Percentiles rank a stretch among this genome's conserved stretches.
phyloP scores from a whole-genome alignment of 805 yeast genomes.

The Pichia thaimueangensis region DNA sequence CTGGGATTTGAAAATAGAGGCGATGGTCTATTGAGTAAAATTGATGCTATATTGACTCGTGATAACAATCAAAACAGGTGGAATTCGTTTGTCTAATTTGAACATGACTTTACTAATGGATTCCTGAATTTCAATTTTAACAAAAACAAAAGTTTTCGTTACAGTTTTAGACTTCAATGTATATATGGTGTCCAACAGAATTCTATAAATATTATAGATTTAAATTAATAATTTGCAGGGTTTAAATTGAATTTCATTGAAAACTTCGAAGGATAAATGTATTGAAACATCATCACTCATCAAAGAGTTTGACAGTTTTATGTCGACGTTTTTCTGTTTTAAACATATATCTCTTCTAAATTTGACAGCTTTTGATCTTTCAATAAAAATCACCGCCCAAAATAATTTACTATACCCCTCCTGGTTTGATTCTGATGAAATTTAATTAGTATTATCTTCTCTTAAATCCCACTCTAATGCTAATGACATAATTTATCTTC shows the following conservation, averaged over 20 bases:
- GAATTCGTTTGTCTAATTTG: conserved; percentile 17
- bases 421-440: conserved; percentile 16
- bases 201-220: conserved; percentile 20
- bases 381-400: conserved; percentile 21
- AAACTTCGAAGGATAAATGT: conserved; percentile 11
- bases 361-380: conserved; percentile 23
- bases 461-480: conserved; percentile 24
- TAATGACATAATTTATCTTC: conserved; percentile 23
- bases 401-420: conserved; percentile 22
- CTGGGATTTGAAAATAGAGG: conserved; percentile 22
- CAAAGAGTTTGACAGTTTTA: conserved; percentile 17
- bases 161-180: too few species aligned
- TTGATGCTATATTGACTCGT: conserved; percentile 19
- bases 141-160: too few species aligned
- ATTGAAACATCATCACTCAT: conserved; percentile 13
- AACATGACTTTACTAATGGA: conserved; percentile 15
- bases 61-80: conserved; percentile 14
- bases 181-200: conserved; percentile 22
- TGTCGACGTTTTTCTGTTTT: conserved; percentile 21
- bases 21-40: conserved; percentile 21
- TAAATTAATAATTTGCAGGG: conserved; percentile 18
- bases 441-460: conserved; percentile 18
- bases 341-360: conserved; percentile 22
- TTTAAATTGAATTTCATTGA: conserved; percentile 16
- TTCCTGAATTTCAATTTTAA: conserved; percentile 12